Conservation (phyloP, 2,329 filamentous ascomycete genomes). For the Cladorrhinum sp. region DNA sequence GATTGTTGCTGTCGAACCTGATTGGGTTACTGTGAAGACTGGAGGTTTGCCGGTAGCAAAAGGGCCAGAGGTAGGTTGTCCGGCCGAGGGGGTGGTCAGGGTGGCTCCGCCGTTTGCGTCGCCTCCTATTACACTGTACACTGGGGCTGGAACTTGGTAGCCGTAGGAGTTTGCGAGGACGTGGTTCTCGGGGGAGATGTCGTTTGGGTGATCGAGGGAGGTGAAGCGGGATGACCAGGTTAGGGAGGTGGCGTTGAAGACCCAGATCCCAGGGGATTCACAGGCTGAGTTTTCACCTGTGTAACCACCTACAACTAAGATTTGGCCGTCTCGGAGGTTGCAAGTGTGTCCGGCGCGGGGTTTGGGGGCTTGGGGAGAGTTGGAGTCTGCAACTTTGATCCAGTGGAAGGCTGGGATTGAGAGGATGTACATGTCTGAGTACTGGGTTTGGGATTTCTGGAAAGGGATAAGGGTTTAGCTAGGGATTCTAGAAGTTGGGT, state of each 20-base stretch:
- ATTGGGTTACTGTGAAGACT: slow-evolving; percentile 63
- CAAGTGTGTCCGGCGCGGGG: slow-evolving; percentile 67
- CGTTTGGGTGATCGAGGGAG: slow-evolving; percentile 49
- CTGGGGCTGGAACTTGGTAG: slow-evolving; percentile 61
- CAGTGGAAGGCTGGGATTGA: slow-evolving; percentile 71
- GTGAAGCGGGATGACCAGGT: slow-evolving; percentile 63
- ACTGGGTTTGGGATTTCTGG: slow-evolving; percentile 50
- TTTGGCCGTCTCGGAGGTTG: slow-evolving; percentile 66
- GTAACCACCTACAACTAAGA: slow-evolving; percentile 69
- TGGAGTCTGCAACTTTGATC: slow-evolving; percentile 56
- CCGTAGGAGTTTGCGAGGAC: slow-evolving; percentile 58
- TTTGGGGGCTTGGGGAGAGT: slow-evolving; percentile 49
- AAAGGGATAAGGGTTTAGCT: slow-evolving; percentile 15
- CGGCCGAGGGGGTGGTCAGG: slow-evolving; percentile 60
- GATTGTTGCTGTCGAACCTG: slow-evolving; percentile 47
- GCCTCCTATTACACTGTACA: slow-evolving; percentile 49
- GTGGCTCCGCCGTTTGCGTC: slow-evolving; percentile 48
- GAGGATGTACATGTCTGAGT: slow-evolving; percentile 73
- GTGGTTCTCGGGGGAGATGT: slow-evolving; percentile 48
- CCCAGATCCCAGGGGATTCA: slow-evolving; percentile 67
- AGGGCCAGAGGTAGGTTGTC: slow-evolving; percentile 63
- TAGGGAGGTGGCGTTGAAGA: slow-evolving; percentile 67
- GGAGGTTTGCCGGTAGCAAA: slow-evolving; percentile 67
- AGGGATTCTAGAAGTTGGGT: neutral
- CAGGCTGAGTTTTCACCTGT: slow-evolving; percentile 59